These are phyloP conservation scores for Nicotiana noctiflora DNA, from an alignment of 257 asterid genomes.

Conservation along the genomic window DNA sequence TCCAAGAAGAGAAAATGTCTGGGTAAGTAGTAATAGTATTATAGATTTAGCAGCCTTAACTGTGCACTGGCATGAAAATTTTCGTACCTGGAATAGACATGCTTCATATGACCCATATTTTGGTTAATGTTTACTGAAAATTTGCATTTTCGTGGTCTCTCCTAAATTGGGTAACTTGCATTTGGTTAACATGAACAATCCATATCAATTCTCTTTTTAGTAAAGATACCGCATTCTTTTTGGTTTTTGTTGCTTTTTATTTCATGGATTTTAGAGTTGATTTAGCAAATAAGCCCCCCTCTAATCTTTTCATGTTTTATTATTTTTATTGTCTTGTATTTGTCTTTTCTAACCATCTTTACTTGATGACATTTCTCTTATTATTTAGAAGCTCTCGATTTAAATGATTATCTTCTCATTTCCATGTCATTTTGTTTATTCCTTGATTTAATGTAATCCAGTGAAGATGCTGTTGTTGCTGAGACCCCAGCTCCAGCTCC, in stretches of 20 bases:
- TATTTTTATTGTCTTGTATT: not conserved
- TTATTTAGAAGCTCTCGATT: not conserved
- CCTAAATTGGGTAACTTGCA: not conserved
- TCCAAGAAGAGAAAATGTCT: not conserved
- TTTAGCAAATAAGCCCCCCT: not conserved
- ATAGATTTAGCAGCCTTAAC: not conserved
- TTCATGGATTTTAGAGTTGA: not conserved
- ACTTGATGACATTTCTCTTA: not conserved
- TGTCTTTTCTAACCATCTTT: not conserved
- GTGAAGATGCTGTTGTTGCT: conserved; percentile 34
- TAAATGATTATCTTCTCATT: not conserved
- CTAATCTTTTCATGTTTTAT: not conserved
- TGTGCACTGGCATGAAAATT: not conserved
- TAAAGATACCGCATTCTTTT: not conserved
- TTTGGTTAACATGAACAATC: not conserved
- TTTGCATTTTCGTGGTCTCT: not conserved
- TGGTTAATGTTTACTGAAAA: not conserved
- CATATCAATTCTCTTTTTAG: not conserved
- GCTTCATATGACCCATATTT: not conserved
- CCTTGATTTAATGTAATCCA: conserved; percentile 1
- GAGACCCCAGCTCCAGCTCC: conserved; percentile 44
- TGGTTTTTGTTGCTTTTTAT: not conserved
- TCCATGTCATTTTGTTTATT: not conserved
- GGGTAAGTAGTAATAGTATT: not conserved
- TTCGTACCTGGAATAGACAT: not conserved